Percentiles rank a stretch among this genome's conserved stretches.
Evolutionary conservation across 306 rosid species (phyloP).

Genomic region (Pterocarpus santalinus): DNA sequence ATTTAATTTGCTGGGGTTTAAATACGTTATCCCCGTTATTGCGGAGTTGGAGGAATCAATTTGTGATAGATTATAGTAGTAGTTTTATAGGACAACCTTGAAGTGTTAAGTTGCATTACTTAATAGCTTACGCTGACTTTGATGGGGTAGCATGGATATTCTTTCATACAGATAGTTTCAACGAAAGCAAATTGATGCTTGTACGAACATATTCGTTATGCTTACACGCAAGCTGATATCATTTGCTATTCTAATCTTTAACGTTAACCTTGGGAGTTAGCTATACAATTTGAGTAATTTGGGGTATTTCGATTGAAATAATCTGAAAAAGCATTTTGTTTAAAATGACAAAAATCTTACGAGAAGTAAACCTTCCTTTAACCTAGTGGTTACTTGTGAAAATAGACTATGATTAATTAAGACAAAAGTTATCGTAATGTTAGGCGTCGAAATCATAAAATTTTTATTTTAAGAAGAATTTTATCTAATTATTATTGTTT

Average conservation of each 20-base stretch:
- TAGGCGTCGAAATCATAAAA: background rate
- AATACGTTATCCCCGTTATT: too few species aligned
- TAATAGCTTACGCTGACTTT: too few species aligned
- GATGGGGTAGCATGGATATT: too few species aligned
- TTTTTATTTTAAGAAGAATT: too few species aligned
- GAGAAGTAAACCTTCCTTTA: background rate
- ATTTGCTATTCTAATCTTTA: background rate
- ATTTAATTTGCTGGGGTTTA: too few species aligned
- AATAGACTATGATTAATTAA: background rate
- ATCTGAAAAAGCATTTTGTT: too few species aligned
- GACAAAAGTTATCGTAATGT: background rate
- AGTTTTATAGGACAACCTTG: too few species aligned
- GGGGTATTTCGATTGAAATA: background rate
- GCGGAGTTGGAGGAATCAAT: background rate
- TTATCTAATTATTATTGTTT: too few species aligned
- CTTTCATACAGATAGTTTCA: too few species aligned
- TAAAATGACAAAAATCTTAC: background rate
- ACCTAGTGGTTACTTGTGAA: background rate
- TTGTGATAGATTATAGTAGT: background rate
- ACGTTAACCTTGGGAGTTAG: background rate
- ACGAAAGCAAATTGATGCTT: conserved; percentile 3
- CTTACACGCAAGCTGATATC: background rate
- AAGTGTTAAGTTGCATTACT: too few species aligned
- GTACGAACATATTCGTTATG: background rate
- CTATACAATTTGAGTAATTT: background rate